Evolutionary conservation across 768 basidiomycete genomes (phyloP).

Genomic region (Pholiota molesta): DNA sequence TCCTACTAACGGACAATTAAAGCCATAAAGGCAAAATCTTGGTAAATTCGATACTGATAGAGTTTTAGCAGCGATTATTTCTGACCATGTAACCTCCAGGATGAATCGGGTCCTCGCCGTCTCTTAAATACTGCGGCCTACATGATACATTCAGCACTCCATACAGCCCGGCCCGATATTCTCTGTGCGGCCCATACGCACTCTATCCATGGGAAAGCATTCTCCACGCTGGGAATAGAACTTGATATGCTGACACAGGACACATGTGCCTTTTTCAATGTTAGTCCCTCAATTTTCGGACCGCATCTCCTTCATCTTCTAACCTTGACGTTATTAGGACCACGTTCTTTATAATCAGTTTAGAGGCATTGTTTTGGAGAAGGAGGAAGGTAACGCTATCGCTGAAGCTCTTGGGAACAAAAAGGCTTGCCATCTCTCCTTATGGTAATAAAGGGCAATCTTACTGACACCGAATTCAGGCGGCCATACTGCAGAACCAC

Average conservation of each 20-base stretch:
- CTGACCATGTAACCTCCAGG: conserved; percentile 18
- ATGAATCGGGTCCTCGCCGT: conserved; percentile 32
- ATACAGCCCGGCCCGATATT: conserved; percentile 51
- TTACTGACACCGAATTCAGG: conserved; percentile 23
- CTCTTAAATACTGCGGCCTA: conserved; percentile 35
- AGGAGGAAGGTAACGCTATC: conserved; percentile 48
- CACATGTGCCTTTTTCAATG: conserved; percentile 44
- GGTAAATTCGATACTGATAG: conserved; percentile 11
- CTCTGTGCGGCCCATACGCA: conserved; percentile 51
- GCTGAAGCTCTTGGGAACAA: conserved; percentile 42
- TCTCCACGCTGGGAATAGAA: conserved; percentile 45
- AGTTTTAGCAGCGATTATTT: background rate
- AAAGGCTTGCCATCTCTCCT: conserved; percentile 25
- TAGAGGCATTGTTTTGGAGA: conserved; percentile 50
- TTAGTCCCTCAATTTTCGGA: conserved; percentile 16
- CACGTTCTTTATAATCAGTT: conserved; percentile 46
- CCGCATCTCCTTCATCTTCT: conserved; percentile 8
- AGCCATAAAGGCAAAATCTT: conserved; percentile 31
- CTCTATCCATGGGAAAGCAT: conserved; percentile 51
- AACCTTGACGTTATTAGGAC: conserved; percentile 25
- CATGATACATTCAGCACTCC: conserved; percentile 46
- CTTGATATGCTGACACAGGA: conserved; percentile 49
- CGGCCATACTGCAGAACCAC: conserved; percentile 47
- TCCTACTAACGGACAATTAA: conserved; percentile 4
- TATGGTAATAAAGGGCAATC: background rate